Evolutionary conservation across 371 early-diverging fungal species (phyloP), one percentile per base, ranked within the genome.

Genomic region (Mortierella sp.): DNA sequence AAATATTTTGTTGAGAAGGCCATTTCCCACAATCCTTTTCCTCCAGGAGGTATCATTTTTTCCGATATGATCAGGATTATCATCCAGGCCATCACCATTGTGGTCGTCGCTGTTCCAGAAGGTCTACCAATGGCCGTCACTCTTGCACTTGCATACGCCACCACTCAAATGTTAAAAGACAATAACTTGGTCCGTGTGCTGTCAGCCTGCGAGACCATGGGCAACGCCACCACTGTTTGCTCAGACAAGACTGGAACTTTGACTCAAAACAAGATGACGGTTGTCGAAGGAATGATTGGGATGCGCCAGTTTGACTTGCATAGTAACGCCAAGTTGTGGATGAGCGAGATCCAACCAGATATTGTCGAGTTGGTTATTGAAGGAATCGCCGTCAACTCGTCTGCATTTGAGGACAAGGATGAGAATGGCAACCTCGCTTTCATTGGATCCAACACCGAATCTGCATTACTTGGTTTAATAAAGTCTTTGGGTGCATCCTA

Each of bases 51-150:
- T 58, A 88, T 88, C 32, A 89, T 95, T 72, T 88, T 92, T 67
- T 88, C 93, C 48, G 80, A 88, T 45, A 87, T 96, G 83, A 87
- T 95, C 67, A 88, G 89, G 60, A 94, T 97, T 68, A 84, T 92
- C 61, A 93, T 95, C 65, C 94, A 95, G 79, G 91, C 93, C 16
- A 94, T 95, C 68, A 96, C 98, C 13, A 93, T 98, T 62, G 93
- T 98, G 52, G 99, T 97, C 13, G 97, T 98, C 33, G 97, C 97
- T 53, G 97, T 98, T 7, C 98, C 99, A n/a, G 99, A 99, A 87
- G 99, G 99, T 61, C 86, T 99, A 53, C 99, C 99, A 1, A 94
- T 99, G 90, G 98, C 98, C 19, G 98, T 98, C 36, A 98, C 99
- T 13, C 91, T 99, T 69, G 91, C 98, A 28, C 91, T 99, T n/a